Evolutionary conservation across 139 green algal genomes (phyloP).

Genomic region (Auxenochlorella pyrenoidosa): DNA sequence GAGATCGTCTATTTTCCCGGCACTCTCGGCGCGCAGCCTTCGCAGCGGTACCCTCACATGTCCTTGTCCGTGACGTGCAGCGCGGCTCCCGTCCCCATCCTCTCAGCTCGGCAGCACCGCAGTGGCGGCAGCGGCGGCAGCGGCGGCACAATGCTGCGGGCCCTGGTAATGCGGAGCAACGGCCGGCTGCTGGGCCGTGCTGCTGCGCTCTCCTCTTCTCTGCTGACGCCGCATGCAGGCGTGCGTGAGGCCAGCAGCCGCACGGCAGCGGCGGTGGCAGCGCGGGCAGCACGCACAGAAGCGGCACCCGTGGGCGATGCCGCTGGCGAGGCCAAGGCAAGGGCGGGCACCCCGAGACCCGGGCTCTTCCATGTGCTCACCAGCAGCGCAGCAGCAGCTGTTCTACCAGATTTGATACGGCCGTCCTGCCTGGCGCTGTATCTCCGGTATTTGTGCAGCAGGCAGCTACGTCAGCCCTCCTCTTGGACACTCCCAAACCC

Average conservation of each 20-base stretch:
- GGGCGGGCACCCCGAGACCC: too few species aligned
- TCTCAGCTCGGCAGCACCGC: background rate
- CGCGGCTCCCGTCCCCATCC: background rate
- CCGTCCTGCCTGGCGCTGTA: background rate
- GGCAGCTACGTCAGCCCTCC: background rate
- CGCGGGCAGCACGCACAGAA: background rate
- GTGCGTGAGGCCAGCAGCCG: background rate
- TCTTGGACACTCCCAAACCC: background rate
- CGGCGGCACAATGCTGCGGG: background rate
- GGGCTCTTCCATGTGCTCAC: too few species aligned
- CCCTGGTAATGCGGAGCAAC: background rate
- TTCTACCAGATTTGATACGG: background rate
- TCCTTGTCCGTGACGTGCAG: background rate
- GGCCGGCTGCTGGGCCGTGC: conserved; percentile 15
- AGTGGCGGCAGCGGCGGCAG: background rate
- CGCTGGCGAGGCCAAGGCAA: background rate
- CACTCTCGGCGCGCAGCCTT: background rate
- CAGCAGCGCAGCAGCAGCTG: too few species aligned
- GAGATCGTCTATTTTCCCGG: too few species aligned
- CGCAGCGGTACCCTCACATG: background rate
- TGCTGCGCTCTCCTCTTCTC: background rate
- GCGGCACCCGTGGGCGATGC: background rate
- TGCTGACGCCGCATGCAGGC: background rate
- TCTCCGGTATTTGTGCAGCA: background rate
- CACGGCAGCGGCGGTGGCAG: background rate